phyloP scores from a whole-genome alignment of 768 basidiomycete species.

The Kondoa malvinella region DNA sequence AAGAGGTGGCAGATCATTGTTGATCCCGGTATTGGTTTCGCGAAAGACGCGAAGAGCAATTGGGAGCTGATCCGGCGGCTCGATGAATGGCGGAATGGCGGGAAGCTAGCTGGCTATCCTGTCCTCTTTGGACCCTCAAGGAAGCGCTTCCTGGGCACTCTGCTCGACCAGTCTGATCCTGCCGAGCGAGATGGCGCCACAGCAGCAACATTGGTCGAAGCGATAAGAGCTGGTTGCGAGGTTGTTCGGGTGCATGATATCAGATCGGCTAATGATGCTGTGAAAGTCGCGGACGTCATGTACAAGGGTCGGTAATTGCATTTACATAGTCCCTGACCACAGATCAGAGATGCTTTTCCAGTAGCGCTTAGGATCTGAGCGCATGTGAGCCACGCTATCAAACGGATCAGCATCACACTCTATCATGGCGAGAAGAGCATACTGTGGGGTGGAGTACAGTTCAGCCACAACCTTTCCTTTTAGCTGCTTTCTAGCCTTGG shows the following conservation, averaged over 20 bases:
- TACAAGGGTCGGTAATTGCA: slow-evolving; percentile 23
- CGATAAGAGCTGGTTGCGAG: slow-evolving; percentile 53
- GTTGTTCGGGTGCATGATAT: slow-evolving; percentile 72
- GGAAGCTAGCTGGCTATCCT: slow-evolving; percentile 34
- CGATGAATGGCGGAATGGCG: slow-evolving; percentile 1
- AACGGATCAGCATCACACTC: neutral
- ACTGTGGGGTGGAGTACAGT: neutral
- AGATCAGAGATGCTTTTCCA: neutral
- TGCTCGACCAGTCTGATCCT: slow-evolving; percentile 45
- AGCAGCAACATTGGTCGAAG: slow-evolving; percentile 54
- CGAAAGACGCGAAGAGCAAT: slow-evolving; percentile 64
- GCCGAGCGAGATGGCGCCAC: slow-evolving; percentile 63
- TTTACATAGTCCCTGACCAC: neutral
- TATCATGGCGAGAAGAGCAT: neutral
- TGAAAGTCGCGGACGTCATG: slow-evolving; percentile 48
- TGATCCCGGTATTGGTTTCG: slow-evolving; percentile 90
- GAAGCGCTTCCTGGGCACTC: slow-evolving; percentile 63
- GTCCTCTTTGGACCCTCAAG: slow-evolving; percentile 58
- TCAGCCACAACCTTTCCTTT: neutral
- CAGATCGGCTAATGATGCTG: slow-evolving; percentile 53
- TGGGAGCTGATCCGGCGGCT: slow-evolving; percentile 43
- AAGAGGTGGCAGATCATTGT: slow-evolving; percentile 73
- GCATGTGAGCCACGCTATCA: neutral
- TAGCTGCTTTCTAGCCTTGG: neutral
- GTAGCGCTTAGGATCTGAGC: neutral